Evolutionary conservation across 306 rosid genomes (phyloP), one percentile per base, ranked within the genome.

Genomic region (Dryas octopetala): DNA sequence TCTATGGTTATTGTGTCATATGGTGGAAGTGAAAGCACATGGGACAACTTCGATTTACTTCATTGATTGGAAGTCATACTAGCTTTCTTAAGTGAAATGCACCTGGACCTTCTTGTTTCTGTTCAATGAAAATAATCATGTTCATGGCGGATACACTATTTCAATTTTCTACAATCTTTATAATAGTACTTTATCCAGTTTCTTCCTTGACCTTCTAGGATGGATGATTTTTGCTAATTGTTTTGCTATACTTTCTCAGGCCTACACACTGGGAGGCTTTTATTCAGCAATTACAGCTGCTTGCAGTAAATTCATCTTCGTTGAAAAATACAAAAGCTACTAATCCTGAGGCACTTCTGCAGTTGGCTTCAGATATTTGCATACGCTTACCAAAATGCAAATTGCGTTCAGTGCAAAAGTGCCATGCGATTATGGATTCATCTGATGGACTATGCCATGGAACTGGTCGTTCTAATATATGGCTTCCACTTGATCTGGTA

Each of bases 401-500:
- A 81, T 79, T 89, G 79, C 79, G 86, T 72, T 87, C 90, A 41
- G 84, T 67, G 50, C 86, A 85, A 23, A 91, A 88, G 86, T 90
- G 86, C 75, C 88, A 77, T 73, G 76, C 82, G 45, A 87, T 91
- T 68, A 86, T 87, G 95, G 86, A 90, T 79, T 81, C 94, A 66
- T 89, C 97, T 53, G 86, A 93, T 26, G 85, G 96, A 62, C 86
- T 88, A 44, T 82, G 91, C 82, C 90, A 89, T 54, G 94, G 97
- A 68, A 88, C 88, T 70, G 86, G 87, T 78, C 88, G 79, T 77
- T 89, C 97, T 60, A 92, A 91, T 65, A 86, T 95, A 78, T 95
- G 98, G 97, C 89, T 91, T 90, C 98, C 97, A 19, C 93, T 95
- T 66, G 98, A 95, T 82, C 84, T 95, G 64, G 90, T 87, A 69